A percentile compares a stretch with the other conserved stretches of the same genome.
These are phyloP conservation scores for Fraxinus nigra DNA, from an alignment of 305 asterid species.

Conservation along the genomic window DNA sequence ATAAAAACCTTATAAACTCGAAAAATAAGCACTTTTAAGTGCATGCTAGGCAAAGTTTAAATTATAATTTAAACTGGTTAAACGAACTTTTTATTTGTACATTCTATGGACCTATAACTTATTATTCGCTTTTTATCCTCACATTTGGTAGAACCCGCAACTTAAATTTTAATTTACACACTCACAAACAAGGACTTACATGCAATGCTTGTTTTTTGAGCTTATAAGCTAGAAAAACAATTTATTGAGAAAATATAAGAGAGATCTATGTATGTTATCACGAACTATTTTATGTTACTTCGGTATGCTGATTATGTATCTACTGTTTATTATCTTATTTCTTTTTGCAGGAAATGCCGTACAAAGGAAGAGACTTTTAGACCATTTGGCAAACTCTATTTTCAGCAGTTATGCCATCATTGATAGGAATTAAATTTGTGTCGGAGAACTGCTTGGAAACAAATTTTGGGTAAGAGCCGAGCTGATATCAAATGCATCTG, in stretches of 20 bases:
- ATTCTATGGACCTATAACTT: background rate
- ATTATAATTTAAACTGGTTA: background rate
- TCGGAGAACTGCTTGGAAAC: slow-evolving; percentile 25
- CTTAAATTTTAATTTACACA: background rate
- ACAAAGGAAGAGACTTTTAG: slow-evolving; percentile 80
- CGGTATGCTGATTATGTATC: background rate
- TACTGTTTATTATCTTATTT: background rate
- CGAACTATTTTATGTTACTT: background rate
- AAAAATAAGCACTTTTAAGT: background rate
- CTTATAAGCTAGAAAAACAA: background rate
- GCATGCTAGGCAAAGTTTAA: background rate
- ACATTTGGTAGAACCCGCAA: background rate
- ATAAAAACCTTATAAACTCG: background rate
- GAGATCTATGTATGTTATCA: background rate
- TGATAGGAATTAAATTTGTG: slow-evolving; percentile 25
- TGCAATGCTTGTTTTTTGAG: background rate
- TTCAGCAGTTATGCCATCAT: background rate
- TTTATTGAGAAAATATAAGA: background rate
- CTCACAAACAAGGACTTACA: background rate
- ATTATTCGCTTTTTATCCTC: background rate
- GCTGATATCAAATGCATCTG: slow-evolving; percentile 6
- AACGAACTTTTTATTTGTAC: background rate
- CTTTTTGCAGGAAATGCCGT: slow-evolving; percentile 63
- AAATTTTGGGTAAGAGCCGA: slow-evolving; percentile 20
- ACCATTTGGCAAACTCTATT: slow-evolving; percentile 11